Evolutionary conservation across 1,284 basidiomycete genomes (phyloP), one percentile per base, ranked within the genome.

Genomic region (Taiwanofungus camphoratus): DNA sequence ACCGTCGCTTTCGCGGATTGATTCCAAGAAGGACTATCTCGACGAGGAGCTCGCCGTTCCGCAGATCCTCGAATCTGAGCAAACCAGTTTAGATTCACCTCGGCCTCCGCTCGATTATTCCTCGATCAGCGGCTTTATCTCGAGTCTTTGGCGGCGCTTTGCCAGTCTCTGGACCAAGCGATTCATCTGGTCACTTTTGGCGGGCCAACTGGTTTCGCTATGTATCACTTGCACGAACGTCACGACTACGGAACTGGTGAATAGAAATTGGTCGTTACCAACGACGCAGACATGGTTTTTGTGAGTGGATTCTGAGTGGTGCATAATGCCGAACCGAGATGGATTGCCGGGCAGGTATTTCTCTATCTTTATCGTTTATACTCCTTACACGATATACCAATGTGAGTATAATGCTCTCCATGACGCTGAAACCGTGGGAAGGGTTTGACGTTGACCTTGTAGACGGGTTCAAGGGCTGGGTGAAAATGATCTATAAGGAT

Each of bases 161-260:
- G 70, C 62, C 55, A 86, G 84, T 53, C 52, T 91, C 2, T 89
- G 83, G 81, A 89, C 87, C 8, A 73, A 67, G 45, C 72, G 79
- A 12, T 89, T 91, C 59, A 59, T 76, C 9, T 66, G 85, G 31
- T 76, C 80, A 11, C 59, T 89, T 24, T 45, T 89, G 16, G 79
- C 82, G 2, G 89, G 89, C n/a, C 89, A 92, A 60, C 59, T 89
- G 20, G 79, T 91, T 21, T 88, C 86, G 38, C 59, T 92, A 41
- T 91, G 87, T 60, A 91, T 92, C 45, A 91, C 87, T 11, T 86
- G 83, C 59, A 92, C 88, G 42, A 89, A 82, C 56, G 82, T 90
- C 21, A 83, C 83, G 31, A 91, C 87, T 3, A 86, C 85, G 21
- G 85, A 90, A 61, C 68, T 91, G 22, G 74, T 81, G 15, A 68